Base-by-base conservation (phyloP, 805 yeast genomes). In the Saturnispora diversa region DNA sequence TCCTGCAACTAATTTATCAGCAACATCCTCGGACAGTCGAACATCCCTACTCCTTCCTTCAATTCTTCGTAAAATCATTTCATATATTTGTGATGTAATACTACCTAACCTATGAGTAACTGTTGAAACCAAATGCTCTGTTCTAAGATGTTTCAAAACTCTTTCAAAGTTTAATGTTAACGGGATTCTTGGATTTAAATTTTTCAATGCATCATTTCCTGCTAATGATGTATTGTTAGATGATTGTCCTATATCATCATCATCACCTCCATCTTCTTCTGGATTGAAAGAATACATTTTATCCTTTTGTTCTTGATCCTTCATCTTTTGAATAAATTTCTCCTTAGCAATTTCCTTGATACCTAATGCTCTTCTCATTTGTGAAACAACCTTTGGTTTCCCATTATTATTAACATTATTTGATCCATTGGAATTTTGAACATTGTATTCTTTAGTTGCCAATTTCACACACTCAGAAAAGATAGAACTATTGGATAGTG, bases 91-190 rank as follows among this genome's bases (percentile, higher is more conserved):
- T 0, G 92, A 69, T 0, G 94, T 68, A 2, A 82, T 58, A 6
- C 69, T 60, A 3, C 97, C 97, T 24, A 87, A 60, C 40, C 85
- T 69, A 34, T 81, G 79, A 23, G 69, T 66, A 11, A 80, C 82
- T 37, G 82, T 68, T 25, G 74, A 73, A 1, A 66, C 74, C 12
- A 92, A 66, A 49, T 82, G 82, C 33, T 64, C 58, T 9, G 82
- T 70, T 48, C 97, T 71, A 51, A 79, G 68, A 25, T 72, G 62
- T 53, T 85, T 80, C 38, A 83, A 68, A 50, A 73, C 87, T 49
- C 92, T 66, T 24, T 74, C 71, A 38, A 83, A 65, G 52, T 77
- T 80, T 52, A 86, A 66, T 0, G 79, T 66, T 20, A 86, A 57
- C 2, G 79, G 70, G 4, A 79, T 47, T 19, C 63, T 50, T 2